Evolutionary conservation across 2,329 filamentous ascomycete genomes (phyloP).

Genomic region (Thermomyces lanuginosus): DNA sequence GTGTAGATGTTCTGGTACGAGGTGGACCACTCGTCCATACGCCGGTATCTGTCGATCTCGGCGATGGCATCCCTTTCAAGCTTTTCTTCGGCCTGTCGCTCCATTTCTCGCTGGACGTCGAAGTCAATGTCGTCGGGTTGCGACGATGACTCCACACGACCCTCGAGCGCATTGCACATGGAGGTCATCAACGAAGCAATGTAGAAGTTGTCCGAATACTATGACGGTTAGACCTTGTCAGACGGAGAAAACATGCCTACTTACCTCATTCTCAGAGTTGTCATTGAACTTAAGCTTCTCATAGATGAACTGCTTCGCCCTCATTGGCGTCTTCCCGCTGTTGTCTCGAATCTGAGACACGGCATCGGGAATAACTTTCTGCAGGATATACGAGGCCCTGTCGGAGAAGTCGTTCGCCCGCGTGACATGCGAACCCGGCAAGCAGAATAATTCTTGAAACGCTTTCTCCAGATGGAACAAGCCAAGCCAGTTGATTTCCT

Average conservation of each 20-base stretch:
- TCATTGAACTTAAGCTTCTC: conserved; percentile 89
- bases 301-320: conserved; percentile 68
- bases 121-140: conserved; percentile 27
- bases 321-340: conserved; percentile 59
- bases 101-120: conserved; percentile 31
- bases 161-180: conserved; percentile 39
- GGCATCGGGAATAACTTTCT: conserved; percentile 65
- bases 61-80: conserved; percentile 42
- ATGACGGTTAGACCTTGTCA: conserved; percentile 7
- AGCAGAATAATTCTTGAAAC: conserved; percentile 79
- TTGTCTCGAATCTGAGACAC: conserved; percentile 62
- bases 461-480: conserved; percentile 69
- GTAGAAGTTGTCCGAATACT: conserved; percentile 79
- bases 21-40: conserved; percentile 51
- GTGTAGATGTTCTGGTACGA: conserved; percentile 51
- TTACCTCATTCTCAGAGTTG: conserved; percentile 62
- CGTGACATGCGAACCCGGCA: conserved; percentile 60
- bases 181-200: conserved; percentile 61
- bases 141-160: conserved; percentile 21
- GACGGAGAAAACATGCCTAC: conserved; percentile 3
- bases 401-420: conserved; percentile 83
- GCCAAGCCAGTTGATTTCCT: conserved; percentile 58
- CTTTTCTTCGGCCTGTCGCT: conserved; percentile 36
- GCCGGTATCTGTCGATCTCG: conserved; percentile 46
- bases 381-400: conserved; percentile 67